phyloP scores from a whole-genome alignment of 2,329 filamentous ascomycete species.

The Calonectria montana region DNA sequence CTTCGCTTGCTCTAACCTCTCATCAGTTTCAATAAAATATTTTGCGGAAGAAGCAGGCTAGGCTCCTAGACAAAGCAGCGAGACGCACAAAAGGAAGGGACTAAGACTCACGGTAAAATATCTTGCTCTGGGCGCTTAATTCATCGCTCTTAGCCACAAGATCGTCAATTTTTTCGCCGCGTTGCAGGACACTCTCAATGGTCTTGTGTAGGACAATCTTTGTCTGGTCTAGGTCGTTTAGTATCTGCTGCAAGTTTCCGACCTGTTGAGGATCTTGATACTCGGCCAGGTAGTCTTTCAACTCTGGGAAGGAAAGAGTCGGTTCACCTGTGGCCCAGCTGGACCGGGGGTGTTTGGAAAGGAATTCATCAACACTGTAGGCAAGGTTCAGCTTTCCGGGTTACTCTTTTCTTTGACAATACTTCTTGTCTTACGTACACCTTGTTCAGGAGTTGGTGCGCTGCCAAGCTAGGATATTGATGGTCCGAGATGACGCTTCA shows the following conservation, averaged over 20 bases:
- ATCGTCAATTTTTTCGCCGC: slow-evolving; percentile 96
- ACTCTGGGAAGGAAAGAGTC: slow-evolving; percentile 73
- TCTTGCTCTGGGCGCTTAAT: slow-evolving; percentile 91
- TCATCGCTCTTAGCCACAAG: slow-evolving; percentile 93
- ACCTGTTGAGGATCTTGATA: slow-evolving; percentile 91
- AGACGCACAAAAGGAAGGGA: too few relatives aligned
- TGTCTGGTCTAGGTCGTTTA: slow-evolving; percentile 95
- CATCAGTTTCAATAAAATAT: neutral
- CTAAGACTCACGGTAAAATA: slow-evolving; percentile 84
- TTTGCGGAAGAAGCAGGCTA: too few relatives aligned
- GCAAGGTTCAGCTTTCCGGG: neutral
- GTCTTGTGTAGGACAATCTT: slow-evolving; percentile 98
- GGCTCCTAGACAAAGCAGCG: neutral
- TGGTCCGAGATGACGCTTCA: slow-evolving; percentile 75
- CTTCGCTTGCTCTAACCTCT: slow-evolving; percentile 70
- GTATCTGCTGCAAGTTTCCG: slow-evolving; percentile 93
- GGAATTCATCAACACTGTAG: slow-evolving; percentile 78
- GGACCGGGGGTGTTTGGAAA: slow-evolving; percentile 77
- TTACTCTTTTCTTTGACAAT: neutral
- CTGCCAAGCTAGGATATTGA: slow-evolving; percentile 80
- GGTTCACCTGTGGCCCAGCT: slow-evolving; percentile 70
- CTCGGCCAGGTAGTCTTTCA: slow-evolving; percentile 78
- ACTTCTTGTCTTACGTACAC: slow-evolving; percentile 51
- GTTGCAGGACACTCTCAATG: slow-evolving; percentile 86
- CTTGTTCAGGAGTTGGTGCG: slow-evolving; percentile 88